Evolutionary conservation across 192 early-diverging fungal species (phyloP), one percentile per base, ranked within the genome.

Genomic region (Entomortierella chlamydospora): DNA sequence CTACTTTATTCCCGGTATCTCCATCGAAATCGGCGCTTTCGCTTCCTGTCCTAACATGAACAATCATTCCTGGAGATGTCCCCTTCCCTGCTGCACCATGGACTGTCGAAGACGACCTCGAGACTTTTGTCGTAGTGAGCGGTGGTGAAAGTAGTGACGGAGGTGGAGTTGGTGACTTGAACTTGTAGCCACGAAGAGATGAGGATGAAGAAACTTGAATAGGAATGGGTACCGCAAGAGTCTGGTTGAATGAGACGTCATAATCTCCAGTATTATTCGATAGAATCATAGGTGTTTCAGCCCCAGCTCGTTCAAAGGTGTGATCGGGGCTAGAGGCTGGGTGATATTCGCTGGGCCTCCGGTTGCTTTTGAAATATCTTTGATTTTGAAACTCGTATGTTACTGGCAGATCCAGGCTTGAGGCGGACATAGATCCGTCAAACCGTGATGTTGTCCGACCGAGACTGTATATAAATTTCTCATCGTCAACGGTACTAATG

Each of bases 91-190:
- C n/a, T 1, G 43, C 25, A 2, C 61, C 55, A 17, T 58, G 70
- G 3, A 57, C 45, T 58, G 70, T 72, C 7, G 70, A 72, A 6
- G 45, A 64, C 0, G 70, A 72, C 15, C 22, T 54, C 2, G 70
- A 72, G 11, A 72, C 61, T 17, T 72, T 72, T n/a, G 70, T 72
- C 1, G 70, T 72, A 17, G 70, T 49, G 8, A 64, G 31, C 2
- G 70, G 57, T 2, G 61, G 70, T 22, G 70, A 72, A 33, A 72
- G 60, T 23, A 72, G 41, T 17, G 50, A 64, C 18, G 70, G 70
- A 17, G 70, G 70, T 9, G 70, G 60, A 22, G 61, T 64, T 39
- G 61, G 61, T 20, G 61, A 47, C 55, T 72, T 63, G 54, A 64
- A n/a, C 5, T 37, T 51, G 31, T 15, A 47, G 4, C 50, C 43